Evolutionary conservation across 2,329 filamentous ascomycete species (phyloP), one percentile per base, ranked within the genome.

Genomic region (Colletotrichum gloeosporioides): DNA sequence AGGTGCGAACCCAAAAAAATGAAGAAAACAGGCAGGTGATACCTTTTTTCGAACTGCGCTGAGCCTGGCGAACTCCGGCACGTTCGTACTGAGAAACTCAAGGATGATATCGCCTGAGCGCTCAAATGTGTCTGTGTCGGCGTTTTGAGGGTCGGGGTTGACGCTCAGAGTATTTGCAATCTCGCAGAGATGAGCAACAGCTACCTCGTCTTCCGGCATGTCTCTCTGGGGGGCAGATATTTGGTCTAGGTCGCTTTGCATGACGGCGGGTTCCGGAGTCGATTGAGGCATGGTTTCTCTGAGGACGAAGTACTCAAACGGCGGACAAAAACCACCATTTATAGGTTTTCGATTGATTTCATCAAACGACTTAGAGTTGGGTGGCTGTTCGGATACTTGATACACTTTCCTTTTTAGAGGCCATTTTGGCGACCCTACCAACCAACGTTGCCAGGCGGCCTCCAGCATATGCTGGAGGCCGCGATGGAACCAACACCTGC

Each of bases 151-250:
- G n/a, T 4, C 44, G 10, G 44, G 1, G n/a, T 49, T 49, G n/a
- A 22, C 0, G 44, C 44, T 49, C n/a, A 49, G 44, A 49, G n/a
- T 8, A 13, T 49, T 49, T 22, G 10, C 3, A 22, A 12, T 13
- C 6, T 8, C 44, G 10, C 44, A 13, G n/a, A 49, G 3, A 1
- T 22, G n/a, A 49, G n/a, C n/a, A 22, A 49, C 10, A 49, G 44
- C 0, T 0, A n/a, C 44, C n/a, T 49, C n/a, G 1, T 49, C 10
- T 13, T 0, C n/a, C 0, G n/a, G 10, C 44, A 3, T 13, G 6
- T 22, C 10, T 49, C 6, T 22, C 10, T 0, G 10, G n/a, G n/a
- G 44, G n/a, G 0, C n/a, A 49, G 6, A 49, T 8, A 22, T 3
- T 49, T 49, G 44, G 3, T 22, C 1, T 4, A 8, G n/a, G n/a